These are phyloP conservation scores for Angomonas ambiguus DNA, from an alignment of 208 protist genomes.

Conservation along the genomic window DNA sequence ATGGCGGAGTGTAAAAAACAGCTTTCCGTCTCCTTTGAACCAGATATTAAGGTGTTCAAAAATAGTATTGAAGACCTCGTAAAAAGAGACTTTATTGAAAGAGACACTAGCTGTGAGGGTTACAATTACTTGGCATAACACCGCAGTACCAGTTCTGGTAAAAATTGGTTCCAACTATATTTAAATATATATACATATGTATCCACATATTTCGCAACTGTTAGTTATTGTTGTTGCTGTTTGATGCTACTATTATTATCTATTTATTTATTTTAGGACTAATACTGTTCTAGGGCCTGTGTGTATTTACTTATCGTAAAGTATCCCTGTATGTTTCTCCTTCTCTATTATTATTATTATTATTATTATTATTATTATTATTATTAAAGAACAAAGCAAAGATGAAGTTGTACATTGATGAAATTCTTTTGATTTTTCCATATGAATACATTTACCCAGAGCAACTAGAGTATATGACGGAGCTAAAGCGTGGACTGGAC, in stretches of 20 bases:
- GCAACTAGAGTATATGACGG: slow-evolving; percentile 98
- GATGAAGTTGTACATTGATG: slow-evolving; percentile 96
- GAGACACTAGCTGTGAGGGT: slow-evolving; percentile 41
- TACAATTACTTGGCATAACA: slow-evolving; percentile 75
- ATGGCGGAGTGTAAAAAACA: slow-evolving; percentile 69
- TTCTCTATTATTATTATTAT: slow-evolving; percentile 1
- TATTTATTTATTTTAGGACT: background rate
- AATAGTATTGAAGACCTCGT: slow-evolving; percentile 86
- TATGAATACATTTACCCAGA: slow-evolving; percentile 99
- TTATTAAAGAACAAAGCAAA: background rate
- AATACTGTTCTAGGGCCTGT: background rate
- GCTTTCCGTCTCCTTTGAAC: slow-evolving; percentile 51
- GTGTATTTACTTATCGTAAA: no score
- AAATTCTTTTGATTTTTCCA: slow-evolving; percentile 97
- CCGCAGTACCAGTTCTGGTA: no score
- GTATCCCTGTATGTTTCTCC: no score
- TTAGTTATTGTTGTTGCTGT: no score
- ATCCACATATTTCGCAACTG: no score
- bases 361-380: slow-evolving; percentile 8
- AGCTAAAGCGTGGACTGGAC: slow-evolving; percentile 95
- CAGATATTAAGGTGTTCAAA: slow-evolving; percentile 77
- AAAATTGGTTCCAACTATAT: no score
- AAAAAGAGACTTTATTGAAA: slow-evolving; percentile 71
- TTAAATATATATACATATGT: no score
- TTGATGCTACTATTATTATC: slow-evolving; percentile 1